These are phyloP conservation scores for Boletellus sp. DNA, from an alignment of 768 basidiomycete genomes.

Conservation along the genomic window DNA sequence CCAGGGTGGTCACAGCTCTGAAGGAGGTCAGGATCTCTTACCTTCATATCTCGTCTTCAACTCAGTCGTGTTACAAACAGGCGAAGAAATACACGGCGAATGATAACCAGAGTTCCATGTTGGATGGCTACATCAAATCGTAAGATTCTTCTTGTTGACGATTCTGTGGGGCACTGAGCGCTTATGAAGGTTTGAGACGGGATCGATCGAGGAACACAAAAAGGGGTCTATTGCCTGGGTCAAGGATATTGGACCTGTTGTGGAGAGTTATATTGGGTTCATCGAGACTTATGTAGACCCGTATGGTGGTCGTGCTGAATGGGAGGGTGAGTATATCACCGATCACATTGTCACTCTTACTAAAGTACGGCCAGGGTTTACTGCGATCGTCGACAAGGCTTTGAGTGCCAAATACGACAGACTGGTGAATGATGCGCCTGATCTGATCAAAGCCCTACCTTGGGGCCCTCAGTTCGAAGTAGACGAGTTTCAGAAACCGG, in stretches of 20 bases:
- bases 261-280: slow-evolving; percentile 87
- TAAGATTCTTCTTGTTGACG: slow-evolving; percentile 28
- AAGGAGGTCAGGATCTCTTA: slow-evolving; percentile 43
- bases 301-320: slow-evolving; percentile 87
- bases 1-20: slow-evolving; percentile 53
- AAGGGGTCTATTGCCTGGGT: slow-evolving; percentile 80
- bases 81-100: slow-evolving; percentile 74
- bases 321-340: slow-evolving; percentile 61
- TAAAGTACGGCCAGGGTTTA: slow-evolving; percentile 56
- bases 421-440: slow-evolving; percentile 72
- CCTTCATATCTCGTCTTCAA: background rate
- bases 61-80: slow-evolving; percentile 32
- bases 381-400: slow-evolving; percentile 82
- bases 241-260: slow-evolving; percentile 80
- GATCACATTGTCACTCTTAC: background rate
- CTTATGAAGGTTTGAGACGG: slow-evolving; percentile 56
- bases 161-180: background rate
- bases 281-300: slow-evolving; percentile 88
- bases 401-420: slow-evolving; percentile 78
- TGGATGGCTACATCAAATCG: slow-evolving; percentile 78
- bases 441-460: slow-evolving; percentile 75
- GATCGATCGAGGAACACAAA: slow-evolving; percentile 77
- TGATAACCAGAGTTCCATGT: slow-evolving; percentile 67
- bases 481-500: slow-evolving; percentile 79
- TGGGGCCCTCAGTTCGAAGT: slow-evolving; percentile 72